Conservation (phyloP, 106 monocot species). For the Agapanthus africanus region DNA sequence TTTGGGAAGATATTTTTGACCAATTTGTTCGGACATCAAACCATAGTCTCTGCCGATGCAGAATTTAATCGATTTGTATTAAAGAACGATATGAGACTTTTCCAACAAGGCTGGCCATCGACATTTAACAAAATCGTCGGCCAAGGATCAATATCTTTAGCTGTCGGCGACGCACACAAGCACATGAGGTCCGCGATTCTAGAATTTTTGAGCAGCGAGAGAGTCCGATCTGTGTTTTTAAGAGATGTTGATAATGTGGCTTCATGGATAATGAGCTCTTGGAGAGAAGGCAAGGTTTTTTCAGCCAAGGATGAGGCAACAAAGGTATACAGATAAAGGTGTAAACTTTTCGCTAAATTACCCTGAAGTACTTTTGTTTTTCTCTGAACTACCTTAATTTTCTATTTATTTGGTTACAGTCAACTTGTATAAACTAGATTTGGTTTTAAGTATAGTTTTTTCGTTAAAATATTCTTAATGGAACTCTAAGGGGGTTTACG, state of each 20-base stretch:
- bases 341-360: too few relatives aligned
- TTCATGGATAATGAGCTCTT: conserved; percentile 14
- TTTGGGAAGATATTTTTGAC: conserved; percentile 38
- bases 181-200: conserved; percentile 30
- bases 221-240: conserved; percentile 18
- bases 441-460: too few relatives aligned
- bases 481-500: too few relatives aligned
- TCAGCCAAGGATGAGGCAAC: conserved; percentile 27
- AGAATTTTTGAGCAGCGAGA: conserved; percentile 23
- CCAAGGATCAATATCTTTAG: conserved; percentile 16
- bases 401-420: too few relatives aligned
- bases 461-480: too few relatives aligned
- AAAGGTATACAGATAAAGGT: conserved; percentile 16
- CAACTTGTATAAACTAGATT: too few relatives aligned
- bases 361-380: too few relatives aligned
- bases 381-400: too few relatives aligned
- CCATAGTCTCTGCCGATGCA: conserved; percentile 36
- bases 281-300: conserved; percentile 16
- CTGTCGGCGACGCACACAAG: conserved; percentile 32
- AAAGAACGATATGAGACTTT: conserved; percentile 30
- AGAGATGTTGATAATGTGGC: conserved; percentile 26
- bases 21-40: conserved; percentile 22
- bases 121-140: conserved; percentile 26
- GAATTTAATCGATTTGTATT: conserved; percentile 36
- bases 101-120: conserved; percentile 20